Percentiles rank a stretch among this genome's conserved stretches.
These are phyloP conservation scores for Coemansia sp. DNA, from an alignment of 192 early-diverging fungal genomes.

Conservation along the genomic window DNA sequence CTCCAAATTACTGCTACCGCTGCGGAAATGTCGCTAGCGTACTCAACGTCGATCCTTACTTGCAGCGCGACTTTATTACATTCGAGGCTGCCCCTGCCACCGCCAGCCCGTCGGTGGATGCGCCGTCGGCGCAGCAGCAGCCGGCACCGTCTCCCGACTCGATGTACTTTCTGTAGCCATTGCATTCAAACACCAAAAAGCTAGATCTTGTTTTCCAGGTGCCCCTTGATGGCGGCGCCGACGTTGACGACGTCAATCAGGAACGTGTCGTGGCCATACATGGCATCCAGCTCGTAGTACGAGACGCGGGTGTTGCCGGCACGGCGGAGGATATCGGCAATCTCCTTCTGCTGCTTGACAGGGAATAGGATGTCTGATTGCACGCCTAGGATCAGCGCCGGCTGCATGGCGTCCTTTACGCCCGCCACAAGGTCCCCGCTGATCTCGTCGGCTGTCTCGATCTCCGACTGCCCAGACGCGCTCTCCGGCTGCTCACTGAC, in stretches of 20 bases:
- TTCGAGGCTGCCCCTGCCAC: slow-evolving; percentile 45
- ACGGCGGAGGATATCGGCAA: slow-evolving; percentile 81
- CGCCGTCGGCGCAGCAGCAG: not conserved
- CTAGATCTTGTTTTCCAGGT: slow-evolving; percentile 59
- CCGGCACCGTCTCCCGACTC: slow-evolving; percentile 20
- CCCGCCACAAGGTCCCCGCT: slow-evolving; percentile 69
- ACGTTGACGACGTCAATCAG: slow-evolving; percentile 87
- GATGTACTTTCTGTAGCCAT: slow-evolving; percentile 36
- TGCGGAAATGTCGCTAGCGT: slow-evolving; percentile 97
- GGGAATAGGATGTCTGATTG: slow-evolving; percentile 97
- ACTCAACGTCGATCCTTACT: slow-evolving; percentile 68
- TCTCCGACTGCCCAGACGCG: slow-evolving; percentile 11
- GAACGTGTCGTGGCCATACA: slow-evolving; percentile 98
- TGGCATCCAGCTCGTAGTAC: slow-evolving; percentile 94
- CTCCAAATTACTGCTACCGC: slow-evolving; percentile 97
- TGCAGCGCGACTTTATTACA: slow-evolving; percentile 46
- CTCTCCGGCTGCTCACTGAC: slow-evolving; percentile 23
- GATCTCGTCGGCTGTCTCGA: slow-evolving; percentile 46
- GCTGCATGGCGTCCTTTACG: slow-evolving; percentile 58
- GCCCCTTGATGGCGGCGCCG: slow-evolving; percentile 93
- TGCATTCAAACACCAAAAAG: not conserved
- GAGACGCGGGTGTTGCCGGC: slow-evolving; percentile 89
- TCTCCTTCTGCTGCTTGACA: slow-evolving; percentile 92
- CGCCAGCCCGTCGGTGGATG: too few relatives aligned
- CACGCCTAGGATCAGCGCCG: slow-evolving; percentile 89